A percentile compares a stretch with the other conserved stretches of the same genome.
Evolutionary conservation across 169 alveolate species (phyloP).

Genomic region (Babesia caballi): DNA sequence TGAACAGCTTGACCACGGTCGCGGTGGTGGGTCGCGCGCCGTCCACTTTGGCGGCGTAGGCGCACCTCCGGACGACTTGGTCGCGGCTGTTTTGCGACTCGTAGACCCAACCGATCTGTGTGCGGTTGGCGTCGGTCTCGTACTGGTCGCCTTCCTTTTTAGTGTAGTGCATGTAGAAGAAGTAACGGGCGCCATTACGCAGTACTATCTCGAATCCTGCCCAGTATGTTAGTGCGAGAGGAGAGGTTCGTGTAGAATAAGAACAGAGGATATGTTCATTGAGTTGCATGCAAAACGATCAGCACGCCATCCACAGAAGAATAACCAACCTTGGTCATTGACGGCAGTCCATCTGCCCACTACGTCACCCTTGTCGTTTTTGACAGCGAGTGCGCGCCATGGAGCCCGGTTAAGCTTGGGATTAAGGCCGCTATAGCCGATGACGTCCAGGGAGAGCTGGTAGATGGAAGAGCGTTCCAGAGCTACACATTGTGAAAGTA

Average conservation of each 20-base stretch:
- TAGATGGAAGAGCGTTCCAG: background rate
- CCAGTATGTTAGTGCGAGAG: background rate
- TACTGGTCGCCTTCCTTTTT: constrained; percentile 32
- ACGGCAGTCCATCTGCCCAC: constrained; percentile 63
- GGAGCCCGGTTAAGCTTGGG: background rate
- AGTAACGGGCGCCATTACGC: constrained; percentile 8
- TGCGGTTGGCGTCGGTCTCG: constrained; percentile 32
- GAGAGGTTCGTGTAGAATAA: too few species aligned
- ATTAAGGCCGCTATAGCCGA: background rate
- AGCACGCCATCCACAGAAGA: background rate
- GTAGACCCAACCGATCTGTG: constrained; percentile 52
- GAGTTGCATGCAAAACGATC: too few species aligned
- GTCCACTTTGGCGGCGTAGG: constrained; percentile 26
- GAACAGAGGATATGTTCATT: background rate
- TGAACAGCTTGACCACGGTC: constrained; percentile 21
- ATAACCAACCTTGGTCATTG: constrained; percentile 51
- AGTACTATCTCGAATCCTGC: constrained; percentile 42
- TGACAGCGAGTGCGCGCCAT: constrained; percentile 56
- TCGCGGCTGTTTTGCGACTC: background rate
- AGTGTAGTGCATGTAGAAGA: constrained; percentile 36
- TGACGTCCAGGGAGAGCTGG: constrained; percentile 43
- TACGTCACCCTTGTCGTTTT: constrained; percentile 14
- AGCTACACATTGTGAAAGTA: constrained; percentile 5
- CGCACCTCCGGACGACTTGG: constrained; percentile 14
- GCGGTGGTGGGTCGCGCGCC: background rate